Evolutionary conservation across 352 stramenopile genomes (phyloP).

Genomic region (Globisporangium viniferum): DNA sequence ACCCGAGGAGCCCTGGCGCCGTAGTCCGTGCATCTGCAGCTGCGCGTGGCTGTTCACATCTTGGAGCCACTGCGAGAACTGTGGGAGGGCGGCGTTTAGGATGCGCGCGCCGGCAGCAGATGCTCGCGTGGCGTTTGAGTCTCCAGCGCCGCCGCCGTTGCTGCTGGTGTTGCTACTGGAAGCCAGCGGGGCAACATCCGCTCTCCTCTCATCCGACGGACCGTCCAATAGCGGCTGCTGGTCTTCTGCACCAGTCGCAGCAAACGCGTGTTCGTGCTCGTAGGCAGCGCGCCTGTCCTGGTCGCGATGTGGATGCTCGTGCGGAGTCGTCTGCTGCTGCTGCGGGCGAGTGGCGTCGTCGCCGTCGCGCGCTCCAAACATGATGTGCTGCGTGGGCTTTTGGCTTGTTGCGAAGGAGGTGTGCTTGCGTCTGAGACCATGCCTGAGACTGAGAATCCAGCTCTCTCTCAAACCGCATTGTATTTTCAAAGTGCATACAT

Average conservation of each 20-base stretch:
- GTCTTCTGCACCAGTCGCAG: not conserved
- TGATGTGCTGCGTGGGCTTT: not conserved
- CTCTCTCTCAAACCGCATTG: too few species aligned
- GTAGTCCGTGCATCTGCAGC: constrained; percentile 2
- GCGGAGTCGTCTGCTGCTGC: not conserved
- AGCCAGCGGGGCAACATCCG: not conserved
- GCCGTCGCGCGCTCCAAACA: not conserved
- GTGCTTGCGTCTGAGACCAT: too few species aligned
- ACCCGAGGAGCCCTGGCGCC: constrained; percentile 5
- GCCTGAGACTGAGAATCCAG: too few species aligned
- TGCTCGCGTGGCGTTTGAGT: not conserved
- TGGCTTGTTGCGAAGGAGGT: too few species aligned
- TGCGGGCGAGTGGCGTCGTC: not conserved
- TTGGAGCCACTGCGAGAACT: constrained; percentile 31
- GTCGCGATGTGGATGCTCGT: not conserved
- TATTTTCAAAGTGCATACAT: too few species aligned
- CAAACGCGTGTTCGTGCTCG: not conserved
- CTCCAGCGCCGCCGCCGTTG: not conserved
- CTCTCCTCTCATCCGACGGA: not conserved
- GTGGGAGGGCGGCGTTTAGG: constrained; percentile 21
- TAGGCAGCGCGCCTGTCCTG: not conserved
- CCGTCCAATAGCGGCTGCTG: not conserved
- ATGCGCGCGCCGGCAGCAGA: constrained; percentile 10
- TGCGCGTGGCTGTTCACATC: constrained; percentile 12
- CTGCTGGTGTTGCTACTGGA: not conserved